Base-by-base conservation (phyloP, 768 basidiomycete genomes). In the Rhodotorula kratochvilovae region DNA sequence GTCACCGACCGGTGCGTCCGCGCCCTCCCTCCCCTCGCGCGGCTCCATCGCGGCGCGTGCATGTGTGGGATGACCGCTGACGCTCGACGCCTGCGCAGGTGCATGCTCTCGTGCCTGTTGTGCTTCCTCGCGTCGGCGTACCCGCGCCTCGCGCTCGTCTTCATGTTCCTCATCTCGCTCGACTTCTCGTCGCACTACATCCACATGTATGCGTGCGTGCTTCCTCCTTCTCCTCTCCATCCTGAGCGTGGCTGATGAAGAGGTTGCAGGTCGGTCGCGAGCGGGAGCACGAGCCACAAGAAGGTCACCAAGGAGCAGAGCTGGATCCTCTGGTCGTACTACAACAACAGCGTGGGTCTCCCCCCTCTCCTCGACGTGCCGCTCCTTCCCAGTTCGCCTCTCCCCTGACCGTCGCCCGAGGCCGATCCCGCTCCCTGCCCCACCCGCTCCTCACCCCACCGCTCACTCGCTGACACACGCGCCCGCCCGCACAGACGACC, bases 161-260 rank as follows among this genome's bases (percentile, higher is more conserved):
- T 99, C 84, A 92, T 96, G 81, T 89, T 91, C 82, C 86, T 99
- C 71, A 99, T 99, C 81, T 87, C 94, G 1, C 86, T 99, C 67
- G 96, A 99, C 80, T 99, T 99, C 80, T 89, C 90, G 77, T 95
- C 92, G 76, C 96, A 98, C 81, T 98, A 98, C 82, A 97, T 98
- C 87, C 96, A 98, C 81, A 99, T 98, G 96, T 96, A 97, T 81
- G 96, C 95, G 95, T 94, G 77, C 63, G 85, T 77, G 76, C 69
- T 33, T 29, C 48, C 10, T 5, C 39, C 53, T n/a, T 58, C 50
- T n/a, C 5, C 15, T 51, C 27, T 5, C 8, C 25, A 43, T 16
- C 31, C 19, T 5, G 43, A 2, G 31, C 25, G 8, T 7, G 39
- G 8, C 39, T 39, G 39, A 39, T 39, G 39, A 39, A 13, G 39